Conservation (phyloP, 148 eudicot species). For the Silene latifolia region DNA sequence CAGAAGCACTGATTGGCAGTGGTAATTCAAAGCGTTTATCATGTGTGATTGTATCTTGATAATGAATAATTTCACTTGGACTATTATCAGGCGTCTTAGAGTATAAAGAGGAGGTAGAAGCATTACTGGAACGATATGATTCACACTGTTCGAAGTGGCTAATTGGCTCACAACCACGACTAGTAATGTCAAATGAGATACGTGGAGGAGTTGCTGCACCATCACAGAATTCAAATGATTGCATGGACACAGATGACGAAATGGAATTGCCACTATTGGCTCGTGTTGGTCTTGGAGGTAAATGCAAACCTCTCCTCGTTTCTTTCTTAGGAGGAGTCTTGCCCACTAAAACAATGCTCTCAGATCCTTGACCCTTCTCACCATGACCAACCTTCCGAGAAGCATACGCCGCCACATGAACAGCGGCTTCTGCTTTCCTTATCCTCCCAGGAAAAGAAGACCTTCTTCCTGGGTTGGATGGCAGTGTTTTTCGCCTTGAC, state of each 20-base stretch:
- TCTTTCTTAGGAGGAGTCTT: conserved; percentile 30
- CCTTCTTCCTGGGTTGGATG: conserved; percentile 44
- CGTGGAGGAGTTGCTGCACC: conserved; percentile 50
- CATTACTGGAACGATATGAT: conserved; percentile 26
- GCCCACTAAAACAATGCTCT: conserved; percentile 16
- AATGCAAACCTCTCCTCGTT: conserved; percentile 22
- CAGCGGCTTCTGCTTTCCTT: conserved; percentile 40
- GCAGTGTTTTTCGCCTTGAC: conserved; percentile 71
- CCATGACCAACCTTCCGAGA: conserved; percentile 30
- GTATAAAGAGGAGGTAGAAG: conserved; percentile 36
- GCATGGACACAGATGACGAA: conserved; percentile 64
- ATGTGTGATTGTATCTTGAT: conserved; percentile 23
- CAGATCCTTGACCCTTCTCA: conserved; percentile 40
- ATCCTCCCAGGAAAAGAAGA: conserved; percentile 61
- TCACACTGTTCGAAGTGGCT: conserved; percentile 32
- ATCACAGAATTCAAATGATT: conserved; percentile 77
- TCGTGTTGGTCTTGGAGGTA: conserved; percentile 36
- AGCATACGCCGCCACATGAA: conserved; percentile 29
- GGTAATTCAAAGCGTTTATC: conserved; percentile 10
- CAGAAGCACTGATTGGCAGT: conserved; percentile 33
- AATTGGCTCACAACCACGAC: conserved; percentile 34
- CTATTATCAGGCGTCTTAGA: conserved; percentile 31
- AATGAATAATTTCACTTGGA: conserved; percentile 16
- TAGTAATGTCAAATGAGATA: conserved; percentile 28
- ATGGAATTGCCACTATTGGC: conserved; percentile 65